These are phyloP conservation scores for Hansenula sp. DNA, from an alignment of 1,139 yeast genomes.

Conservation along the genomic window DNA sequence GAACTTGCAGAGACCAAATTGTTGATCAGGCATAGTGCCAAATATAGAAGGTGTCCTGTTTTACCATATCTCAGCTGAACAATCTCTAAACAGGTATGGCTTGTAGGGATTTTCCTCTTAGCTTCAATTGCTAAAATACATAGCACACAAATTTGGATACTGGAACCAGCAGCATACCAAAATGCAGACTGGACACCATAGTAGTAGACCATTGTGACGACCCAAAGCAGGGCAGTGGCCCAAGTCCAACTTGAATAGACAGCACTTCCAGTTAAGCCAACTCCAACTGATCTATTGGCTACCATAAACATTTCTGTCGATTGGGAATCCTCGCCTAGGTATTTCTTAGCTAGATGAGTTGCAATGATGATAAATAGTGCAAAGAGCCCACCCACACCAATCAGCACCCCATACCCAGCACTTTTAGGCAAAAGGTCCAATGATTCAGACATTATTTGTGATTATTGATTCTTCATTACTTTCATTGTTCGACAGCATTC, in stretches of 20 bases:
- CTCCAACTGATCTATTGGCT: conserved; percentile 47
- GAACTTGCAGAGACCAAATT: conserved; percentile 33
- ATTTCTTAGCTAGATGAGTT: conserved; percentile 45
- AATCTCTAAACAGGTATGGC: conserved; percentile 41
- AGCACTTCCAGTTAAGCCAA: conserved; percentile 43
- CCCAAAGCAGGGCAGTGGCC: conserved; percentile 44
- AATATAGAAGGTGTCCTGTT: conserved; percentile 29
- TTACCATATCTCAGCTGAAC: conserved; percentile 38
- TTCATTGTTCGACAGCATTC: no score
- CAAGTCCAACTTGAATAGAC: conserved; percentile 52
- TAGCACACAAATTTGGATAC: conserved; percentile 36
- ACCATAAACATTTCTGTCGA: conserved; percentile 58
- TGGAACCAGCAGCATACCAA: conserved; percentile 36
- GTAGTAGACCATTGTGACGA: conserved; percentile 38
- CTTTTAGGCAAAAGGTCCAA: conserved; percentile 27
- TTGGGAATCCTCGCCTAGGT: conserved; percentile 44
- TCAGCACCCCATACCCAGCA: conserved; percentile 50
- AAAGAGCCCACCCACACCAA: conserved; percentile 47
- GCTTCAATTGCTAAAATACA: conserved; percentile 39
- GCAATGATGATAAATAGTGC: conserved; percentile 50
- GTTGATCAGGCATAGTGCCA: conserved; percentile 31
- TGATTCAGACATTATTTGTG: neutral
- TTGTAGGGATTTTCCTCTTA: conserved; percentile 40
- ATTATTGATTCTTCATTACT: neutral
- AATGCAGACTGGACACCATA: conserved; percentile 33